Evolutionary conservation across 192 early-diverging fungal genomes (phyloP), one percentile per base, ranked within the genome.

Genomic region (Gigaspora rosea): DNA sequence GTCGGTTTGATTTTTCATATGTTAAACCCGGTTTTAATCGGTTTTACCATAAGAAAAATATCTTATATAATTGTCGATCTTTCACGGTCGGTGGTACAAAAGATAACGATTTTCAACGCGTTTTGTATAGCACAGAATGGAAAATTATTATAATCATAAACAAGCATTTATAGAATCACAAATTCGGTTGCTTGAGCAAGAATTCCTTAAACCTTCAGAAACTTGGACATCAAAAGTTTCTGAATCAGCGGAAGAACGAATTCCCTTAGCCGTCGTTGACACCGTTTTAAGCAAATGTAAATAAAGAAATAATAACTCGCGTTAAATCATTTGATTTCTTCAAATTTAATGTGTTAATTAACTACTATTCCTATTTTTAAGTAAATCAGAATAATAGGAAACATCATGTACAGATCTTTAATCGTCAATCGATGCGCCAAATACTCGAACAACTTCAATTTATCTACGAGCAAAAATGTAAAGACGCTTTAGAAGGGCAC

Each of bases 371-470:
- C n/a, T n/a, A n/a, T 36, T 56, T 36, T 22, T 13, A 16, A 73
- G 71, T 73, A 20, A 73, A 58, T 22, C 57, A 13, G 32, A 59
- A 16, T 16, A 73, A 58, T 73, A 73, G 27, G 58, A 73, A 41
- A 58, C 54, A 73, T 27, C n/a, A 61, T 58, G 35, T 46, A 46
- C 71, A 59, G 22, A 59, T 20, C 13, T 73, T 73, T 47, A 73
- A 59, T 59, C 51, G 48, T 20, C 71, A 73, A 57, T 41, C 71
- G 4, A 59, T 73, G 46, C 71, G 71, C 22, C 71, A 73, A 73
- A 22, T 73, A 32, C 36, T 73, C 41, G 71, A 73, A 22, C 71
- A 73, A 73, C 71, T 73, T 59, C 56, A 57, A n/a, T 59, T 47
- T 6, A 20, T 73, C 10, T 46, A n/a, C 1, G 27, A 59, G 35